phyloP scores from a whole-genome alignment of 306 rosid species.

The Casuarina equisetifolia region DNA sequence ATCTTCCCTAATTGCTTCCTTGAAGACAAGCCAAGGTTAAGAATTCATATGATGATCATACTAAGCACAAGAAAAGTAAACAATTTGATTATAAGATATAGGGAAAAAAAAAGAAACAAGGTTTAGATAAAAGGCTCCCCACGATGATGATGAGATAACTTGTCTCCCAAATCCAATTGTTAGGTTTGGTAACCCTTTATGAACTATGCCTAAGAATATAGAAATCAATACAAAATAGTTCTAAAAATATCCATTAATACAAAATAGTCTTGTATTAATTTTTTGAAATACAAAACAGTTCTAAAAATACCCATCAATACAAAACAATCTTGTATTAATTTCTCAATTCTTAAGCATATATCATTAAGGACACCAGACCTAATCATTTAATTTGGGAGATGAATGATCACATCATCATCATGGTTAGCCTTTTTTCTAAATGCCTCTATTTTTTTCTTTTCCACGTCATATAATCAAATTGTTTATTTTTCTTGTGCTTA shows the following conservation, averaged over 20 bases:
- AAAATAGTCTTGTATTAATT: no score
- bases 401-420: constrained; percentile 68
- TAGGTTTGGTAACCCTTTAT: constrained; percentile 79
- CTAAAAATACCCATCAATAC: no score
- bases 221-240: constrained; percentile 54
- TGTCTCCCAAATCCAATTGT: constrained; percentile 84
- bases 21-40: constrained; percentile 41
- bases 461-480: constrained; percentile 45
- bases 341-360: constrained; percentile 9
- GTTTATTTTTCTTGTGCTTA: constrained; percentile 55
- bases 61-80: constrained; percentile 54
- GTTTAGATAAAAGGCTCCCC: constrained; percentile 31
- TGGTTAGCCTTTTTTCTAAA: constrained; percentile 30
- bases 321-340: no score
- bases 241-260: no score
- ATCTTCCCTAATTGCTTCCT: no score
- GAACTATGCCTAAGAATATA: constrained; percentile 34
- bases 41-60: constrained; percentile 4
- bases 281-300: no score
- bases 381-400: constrained; percentile 81
- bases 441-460: constrained; percentile 54
- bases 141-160: constrained; percentile 64
- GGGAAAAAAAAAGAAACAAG: constrained; percentile 53
- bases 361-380: constrained; percentile 87
- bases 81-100: constrained; percentile 46